Evolutionary conservation across 2,329 filamentous ascomycete genomes (phyloP).

Genomic region (Xylariaceae sp.): DNA sequence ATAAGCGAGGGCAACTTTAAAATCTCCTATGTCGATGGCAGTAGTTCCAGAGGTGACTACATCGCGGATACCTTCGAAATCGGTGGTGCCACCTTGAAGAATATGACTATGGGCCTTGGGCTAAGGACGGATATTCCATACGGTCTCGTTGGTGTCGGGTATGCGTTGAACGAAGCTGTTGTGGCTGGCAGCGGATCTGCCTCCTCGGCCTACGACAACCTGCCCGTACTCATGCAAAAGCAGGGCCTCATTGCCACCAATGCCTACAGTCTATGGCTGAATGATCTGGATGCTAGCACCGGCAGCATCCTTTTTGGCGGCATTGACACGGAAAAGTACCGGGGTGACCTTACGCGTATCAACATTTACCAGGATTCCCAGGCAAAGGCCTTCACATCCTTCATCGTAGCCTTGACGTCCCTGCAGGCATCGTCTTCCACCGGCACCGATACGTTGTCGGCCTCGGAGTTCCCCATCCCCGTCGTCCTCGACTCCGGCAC

Average conservation of each 20-base stretch:
- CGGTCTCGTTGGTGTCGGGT: constrained; percentile 64
- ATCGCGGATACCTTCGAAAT: constrained; percentile 60
- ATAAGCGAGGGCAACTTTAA: constrained; percentile 50
- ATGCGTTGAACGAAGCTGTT: constrained; percentile 57
- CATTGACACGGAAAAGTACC: constrained; percentile 76
- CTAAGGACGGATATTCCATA: constrained; percentile 55
- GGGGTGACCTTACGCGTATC: constrained; percentile 63
- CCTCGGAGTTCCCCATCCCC: constrained; percentile 49
- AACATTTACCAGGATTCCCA: constrained; percentile 55
- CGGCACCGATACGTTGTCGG: constrained; percentile 52
- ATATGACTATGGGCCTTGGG: constrained; percentile 63
- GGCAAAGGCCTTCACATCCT: constrained; percentile 46
- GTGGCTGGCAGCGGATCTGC: constrained; percentile 33
- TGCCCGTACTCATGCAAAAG: constrained; percentile 66
- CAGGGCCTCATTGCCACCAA: constrained; percentile 66
- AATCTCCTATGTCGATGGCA: constrained; percentile 65
- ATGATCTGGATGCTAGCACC: constrained; percentile 60
- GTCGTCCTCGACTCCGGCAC: constrained; percentile 76
- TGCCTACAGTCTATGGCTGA: constrained; percentile 73
- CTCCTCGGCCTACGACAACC: constrained; percentile 52
- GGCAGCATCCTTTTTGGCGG: constrained; percentile 79
- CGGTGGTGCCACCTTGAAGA: constrained; percentile 53
- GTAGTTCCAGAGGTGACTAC: constrained; percentile 60
- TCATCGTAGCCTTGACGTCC: constrained; percentile 52
- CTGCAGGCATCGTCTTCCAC: constrained; percentile 50